phyloP scores from a whole-genome alignment of 2,329 filamentous ascomycete genomes.

The Mariannaea sp. region DNA sequence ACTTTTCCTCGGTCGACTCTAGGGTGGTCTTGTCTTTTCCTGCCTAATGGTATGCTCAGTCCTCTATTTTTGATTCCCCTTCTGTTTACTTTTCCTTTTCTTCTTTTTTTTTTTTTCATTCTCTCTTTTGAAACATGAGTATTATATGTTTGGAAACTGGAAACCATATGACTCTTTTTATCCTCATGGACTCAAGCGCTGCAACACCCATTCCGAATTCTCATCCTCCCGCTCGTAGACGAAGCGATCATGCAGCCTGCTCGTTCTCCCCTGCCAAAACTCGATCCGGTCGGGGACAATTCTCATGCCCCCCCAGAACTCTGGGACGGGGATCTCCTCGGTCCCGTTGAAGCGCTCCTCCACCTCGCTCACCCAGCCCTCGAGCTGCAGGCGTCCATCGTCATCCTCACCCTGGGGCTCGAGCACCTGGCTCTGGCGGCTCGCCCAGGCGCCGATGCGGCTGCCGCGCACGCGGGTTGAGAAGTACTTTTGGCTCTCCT shows the following conservation, averaged over 20 bases:
- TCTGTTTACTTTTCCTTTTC: too few relatives aligned
- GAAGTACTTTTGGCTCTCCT: slow-evolving; percentile 74
- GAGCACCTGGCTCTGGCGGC: slow-evolving; percentile 81
- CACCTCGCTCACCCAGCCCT: slow-evolving; percentile 75
- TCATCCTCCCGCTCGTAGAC: slow-evolving; percentile 70
- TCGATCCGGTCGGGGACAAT: slow-evolving; percentile 86
- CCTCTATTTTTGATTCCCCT: neutral
- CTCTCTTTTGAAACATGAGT: neutral
- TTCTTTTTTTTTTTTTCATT: neutral
- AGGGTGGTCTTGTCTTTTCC: too few relatives aligned
- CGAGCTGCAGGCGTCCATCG: slow-evolving; percentile 74
- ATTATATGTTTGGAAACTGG: neutral
- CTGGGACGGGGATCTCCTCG: slow-evolving; percentile 85
- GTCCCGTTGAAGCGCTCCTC: slow-evolving; percentile 75
- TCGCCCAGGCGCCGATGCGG: slow-evolving; percentile 91
- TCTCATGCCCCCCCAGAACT: slow-evolving; percentile 92
- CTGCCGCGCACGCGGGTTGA: slow-evolving; percentile 76
- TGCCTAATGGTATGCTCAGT: neutral
- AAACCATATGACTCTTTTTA: neutral
- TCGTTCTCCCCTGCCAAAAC: slow-evolving; percentile 95
- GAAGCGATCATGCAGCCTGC: slow-evolving; percentile 91
- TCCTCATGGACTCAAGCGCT: slow-evolving; percentile 73
- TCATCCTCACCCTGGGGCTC: slow-evolving; percentile 53
- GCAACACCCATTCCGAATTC: slow-evolving; percentile 64
- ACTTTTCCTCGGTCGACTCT: too few relatives aligned